Evolutionary conservation across 2,329 filamentous ascomycete species (phyloP).

Genomic region (Fusarium napiforme): DNA sequence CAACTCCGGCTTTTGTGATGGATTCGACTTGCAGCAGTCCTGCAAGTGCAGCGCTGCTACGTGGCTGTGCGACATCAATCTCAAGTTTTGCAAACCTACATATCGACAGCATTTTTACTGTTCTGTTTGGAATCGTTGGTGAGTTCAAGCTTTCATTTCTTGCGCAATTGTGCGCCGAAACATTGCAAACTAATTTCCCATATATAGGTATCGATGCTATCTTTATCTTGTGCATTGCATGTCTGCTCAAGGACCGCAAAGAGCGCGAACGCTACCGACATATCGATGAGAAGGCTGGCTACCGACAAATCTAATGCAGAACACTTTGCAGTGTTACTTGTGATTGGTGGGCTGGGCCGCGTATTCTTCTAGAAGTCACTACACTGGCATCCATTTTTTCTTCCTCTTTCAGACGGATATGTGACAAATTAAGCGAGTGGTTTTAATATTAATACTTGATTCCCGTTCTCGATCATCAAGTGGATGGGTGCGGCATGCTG

Average conservation of each 20-base stretch:
- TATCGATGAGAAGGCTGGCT: slow-evolving; percentile 82
- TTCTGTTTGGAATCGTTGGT: slow-evolving; percentile 82
- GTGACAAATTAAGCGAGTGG: slow-evolving; percentile 22
- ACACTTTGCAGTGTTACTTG: background rate
- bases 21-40: slow-evolving; percentile 76
- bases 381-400: slow-evolving; percentile 12
- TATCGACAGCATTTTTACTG: slow-evolving; percentile 81
- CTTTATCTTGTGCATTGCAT: slow-evolving; percentile 76
- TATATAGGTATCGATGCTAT: slow-evolving; percentile 68
- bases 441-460: slow-evolving; percentile 27
- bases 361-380: slow-evolving; percentile 9
- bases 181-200: slow-evolving; percentile 1
- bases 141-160: slow-evolving; percentile 38
- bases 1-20: slow-evolving; percentile 76
- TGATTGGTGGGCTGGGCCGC: slow-evolving; percentile 11
- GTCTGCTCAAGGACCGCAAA: slow-evolving; percentile 82
- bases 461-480: slow-evolving; percentile 4
- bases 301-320: slow-evolving; percentile 56
- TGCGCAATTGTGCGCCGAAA: background rate
- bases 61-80: slow-evolving; percentile 76
- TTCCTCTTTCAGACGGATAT: slow-evolving; percentile 21
- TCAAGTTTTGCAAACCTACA: slow-evolving; percentile 75
- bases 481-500: background rate
- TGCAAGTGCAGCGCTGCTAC: slow-evolving; percentile 74
- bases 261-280: slow-evolving; percentile 81